These are phyloP conservation scores for Helicocarpus griseus DNA, from an alignment of 2,329 filamentous ascomycete genomes.

Conservation along the genomic window DNA sequence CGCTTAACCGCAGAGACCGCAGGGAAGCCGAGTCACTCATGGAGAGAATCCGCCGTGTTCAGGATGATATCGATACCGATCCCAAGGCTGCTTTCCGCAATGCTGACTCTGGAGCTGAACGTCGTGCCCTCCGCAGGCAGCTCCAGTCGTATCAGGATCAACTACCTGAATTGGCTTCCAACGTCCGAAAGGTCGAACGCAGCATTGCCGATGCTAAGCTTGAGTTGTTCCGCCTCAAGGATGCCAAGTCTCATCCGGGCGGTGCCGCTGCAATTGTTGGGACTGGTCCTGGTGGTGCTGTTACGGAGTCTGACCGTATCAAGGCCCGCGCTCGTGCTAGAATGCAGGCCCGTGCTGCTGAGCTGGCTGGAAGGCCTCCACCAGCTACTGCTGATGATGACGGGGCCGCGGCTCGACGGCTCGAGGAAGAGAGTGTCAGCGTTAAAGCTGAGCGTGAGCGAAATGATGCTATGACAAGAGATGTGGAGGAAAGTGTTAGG, in stretches of 20 bases:
- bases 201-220: constrained; percentile 84
- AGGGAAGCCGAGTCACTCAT: constrained; percentile 92
- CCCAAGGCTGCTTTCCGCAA: constrained; percentile 63
- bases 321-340: constrained; percentile 94
- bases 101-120: constrained; percentile 78
- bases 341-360: constrained; percentile 96
- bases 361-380: constrained; percentile 74
- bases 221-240: constrained; percentile 85
- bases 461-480: constrained; percentile 91
- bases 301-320: constrained; percentile 88
- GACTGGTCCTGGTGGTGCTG: constrained; percentile 77
- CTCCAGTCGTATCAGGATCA: constrained; percentile 81
- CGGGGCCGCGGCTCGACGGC: constrained; percentile 65
- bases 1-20: constrained; percentile 79
- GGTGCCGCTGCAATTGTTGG: constrained; percentile 75
- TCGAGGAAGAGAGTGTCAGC: constrained; percentile 80
- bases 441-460: constrained; percentile 79
- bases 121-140: constrained; percentile 76
- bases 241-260: constrained; percentile 82
- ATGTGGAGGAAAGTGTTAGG: constrained; percentile 91
- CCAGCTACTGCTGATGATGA: constrained; percentile 58
- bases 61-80: constrained; percentile 89
- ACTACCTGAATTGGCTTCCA: constrained; percentile 82
- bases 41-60: constrained; percentile 77
- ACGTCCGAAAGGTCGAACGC: constrained; percentile 82